phyloP scores from a whole-genome alignment of 768 basidiomycete genomes.

The Tylopilus sp. region DNA sequence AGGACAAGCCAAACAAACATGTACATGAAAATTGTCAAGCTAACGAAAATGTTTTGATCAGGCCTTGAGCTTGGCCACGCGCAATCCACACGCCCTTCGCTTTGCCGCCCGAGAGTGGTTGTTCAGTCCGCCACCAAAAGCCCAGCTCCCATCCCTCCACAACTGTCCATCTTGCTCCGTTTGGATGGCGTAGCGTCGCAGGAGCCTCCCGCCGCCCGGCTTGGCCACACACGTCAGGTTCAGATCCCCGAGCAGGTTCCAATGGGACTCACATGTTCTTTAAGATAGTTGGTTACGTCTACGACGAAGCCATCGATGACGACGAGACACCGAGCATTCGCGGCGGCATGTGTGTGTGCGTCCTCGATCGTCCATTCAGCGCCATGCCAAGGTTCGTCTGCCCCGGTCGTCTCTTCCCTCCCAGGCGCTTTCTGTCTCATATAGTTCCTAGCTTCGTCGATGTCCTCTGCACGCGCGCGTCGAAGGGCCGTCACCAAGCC shows the following conservation, averaged over 20 bases:
- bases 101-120: constrained; percentile 7
- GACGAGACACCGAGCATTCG: not conserved
- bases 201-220: constrained; percentile 6
- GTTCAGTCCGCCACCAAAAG: constrained; percentile 6
- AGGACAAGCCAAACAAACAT: too few species aligned
- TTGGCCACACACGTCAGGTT: not conserved
- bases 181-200: constrained; percentile 3
- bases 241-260: not conserved
- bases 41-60: not conserved
- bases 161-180: not conserved
- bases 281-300: constrained; percentile 4
- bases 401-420: not conserved
- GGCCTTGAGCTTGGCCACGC: constrained; percentile 6
- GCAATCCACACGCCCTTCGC: not conserved
- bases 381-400: constrained; percentile 1
- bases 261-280: constrained; percentile 7
- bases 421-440: constrained; percentile 7
- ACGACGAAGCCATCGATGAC: constrained; percentile 9
- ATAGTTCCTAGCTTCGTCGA: constrained; percentile 5
- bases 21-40: too few species aligned
- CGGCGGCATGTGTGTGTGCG: not conserved
- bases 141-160: constrained; percentile 13
- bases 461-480: constrained; percentile 5
- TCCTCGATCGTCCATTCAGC: constrained; percentile 6
- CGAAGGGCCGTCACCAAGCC: constrained; percentile 8